Evolutionary conservation across 805 yeast genomes (phyloP), one percentile per base, ranked within the genome.

Genomic region (Barnettozyma siamensis): DNA sequence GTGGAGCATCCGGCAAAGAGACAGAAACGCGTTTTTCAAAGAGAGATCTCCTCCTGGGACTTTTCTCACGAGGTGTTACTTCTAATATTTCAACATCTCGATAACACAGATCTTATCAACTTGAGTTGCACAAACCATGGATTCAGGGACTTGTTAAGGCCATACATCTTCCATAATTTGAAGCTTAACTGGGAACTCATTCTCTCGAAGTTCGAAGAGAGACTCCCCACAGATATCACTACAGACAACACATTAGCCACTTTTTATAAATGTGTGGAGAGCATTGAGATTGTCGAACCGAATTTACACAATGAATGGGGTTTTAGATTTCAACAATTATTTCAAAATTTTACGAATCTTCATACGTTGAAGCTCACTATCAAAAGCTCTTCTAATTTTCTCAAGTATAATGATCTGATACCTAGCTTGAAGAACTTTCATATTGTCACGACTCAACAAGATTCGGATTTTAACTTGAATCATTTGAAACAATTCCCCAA

Each of bases 401-500:
- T 65, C 33, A 65, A 65, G 42, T 65, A 64, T 42, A 59, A 58
- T 30, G 44, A 40, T 13, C 17, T 19, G 9, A 44, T 49, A 34
- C 39, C 45, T 7, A 43, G 30, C 6, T 24, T 51, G 16, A 34
- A 41, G 16, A 40, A 37, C 12, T 31, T 64, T 19, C 50, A 48
- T 17, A 36, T 64, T 2, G 29, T 38, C 5, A 57, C 66, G 2
- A 45, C 40, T 19, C 46, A 44, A 24, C 50, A 47, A 12, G 50
- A 46, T 23, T 55, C 64, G 10, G 51, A 44, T 13, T 76, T 76
- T 50, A 66, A 65, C 43, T 51, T 75, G 44, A 57, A 63, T 32
- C 80, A 76, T 53, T 54, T 75, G 31, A 51, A 47, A 21, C 55
- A 64, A 7, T 72, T 74, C 44, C 44, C 48, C 1, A 45, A 52